These are phyloP conservation scores for Ogataea trehalophila DNA, from an alignment of 805 yeast genomes.

Conservation along the genomic window DNA sequence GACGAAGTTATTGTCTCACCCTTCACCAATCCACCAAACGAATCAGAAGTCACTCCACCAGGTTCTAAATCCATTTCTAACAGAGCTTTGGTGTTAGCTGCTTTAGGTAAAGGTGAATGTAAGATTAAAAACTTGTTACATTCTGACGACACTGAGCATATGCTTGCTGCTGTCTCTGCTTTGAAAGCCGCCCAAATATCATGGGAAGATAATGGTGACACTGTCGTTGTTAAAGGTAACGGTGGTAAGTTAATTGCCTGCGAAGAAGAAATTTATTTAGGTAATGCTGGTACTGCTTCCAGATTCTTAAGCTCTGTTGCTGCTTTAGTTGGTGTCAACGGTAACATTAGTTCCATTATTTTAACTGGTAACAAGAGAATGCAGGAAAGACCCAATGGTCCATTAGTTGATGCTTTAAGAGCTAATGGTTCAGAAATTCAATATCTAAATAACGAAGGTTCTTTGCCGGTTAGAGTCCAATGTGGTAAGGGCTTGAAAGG, in stretches of 20 bases:
- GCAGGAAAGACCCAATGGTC: constrained; percentile 97
- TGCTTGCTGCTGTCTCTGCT: constrained; percentile 80
- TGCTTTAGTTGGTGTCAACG: constrained; percentile 59
- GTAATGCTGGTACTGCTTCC: constrained; percentile 98
- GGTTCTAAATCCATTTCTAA: constrained; percentile 97
- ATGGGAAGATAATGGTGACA: constrained; percentile 87
- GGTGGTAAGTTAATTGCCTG: constrained; percentile 73
- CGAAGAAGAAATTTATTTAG: constrained; percentile 70
- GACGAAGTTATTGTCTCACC: constrained; percentile 72
- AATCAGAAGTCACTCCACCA: constrained; percentile 69
- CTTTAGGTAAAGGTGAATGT: constrained; percentile 83
- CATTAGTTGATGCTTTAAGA: constrained; percentile 85
- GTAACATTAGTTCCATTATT: constrained; percentile 40
- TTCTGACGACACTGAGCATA: constrained; percentile 93
- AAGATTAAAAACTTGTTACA: constrained; percentile 81
- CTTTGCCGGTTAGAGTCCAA: constrained; percentile 71
- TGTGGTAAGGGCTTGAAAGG: constrained; percentile 76
- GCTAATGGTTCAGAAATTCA: constrained; percentile 72
- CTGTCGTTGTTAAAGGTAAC: constrained; percentile 77
- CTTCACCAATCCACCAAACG: constrained; percentile 37
- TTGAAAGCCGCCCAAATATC: constrained; percentile 77
- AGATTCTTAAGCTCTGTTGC: constrained; percentile 92
- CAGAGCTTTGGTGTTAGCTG: constrained; percentile 89
- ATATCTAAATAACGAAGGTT: constrained; percentile 72
- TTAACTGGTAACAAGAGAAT: constrained; percentile 94